Conservation (phyloP, 306 rosid species). For the Prunus campanulata region DNA sequence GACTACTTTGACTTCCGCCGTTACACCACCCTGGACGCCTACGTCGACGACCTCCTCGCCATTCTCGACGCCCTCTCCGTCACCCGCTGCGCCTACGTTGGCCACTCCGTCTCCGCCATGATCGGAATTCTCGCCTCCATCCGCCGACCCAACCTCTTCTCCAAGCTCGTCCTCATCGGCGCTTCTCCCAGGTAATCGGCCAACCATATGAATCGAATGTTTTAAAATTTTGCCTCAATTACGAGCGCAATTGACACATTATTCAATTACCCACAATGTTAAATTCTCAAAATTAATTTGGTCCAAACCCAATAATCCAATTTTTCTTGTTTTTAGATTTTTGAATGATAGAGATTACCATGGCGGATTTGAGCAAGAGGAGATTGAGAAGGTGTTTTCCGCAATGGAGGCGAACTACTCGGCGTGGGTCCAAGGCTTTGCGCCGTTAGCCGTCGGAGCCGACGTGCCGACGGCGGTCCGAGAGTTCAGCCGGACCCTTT, state of each 20-base stretch:
- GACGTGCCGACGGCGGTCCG: conserved; percentile 80
- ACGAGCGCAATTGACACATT: background rate
- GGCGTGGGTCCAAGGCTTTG: conserved; percentile 84
- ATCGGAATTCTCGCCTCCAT: conserved; percentile 87
- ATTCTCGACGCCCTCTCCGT: conserved; percentile 69
- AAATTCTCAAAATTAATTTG: background rate
- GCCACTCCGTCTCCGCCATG: conserved; percentile 98
- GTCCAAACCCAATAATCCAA: background rate
- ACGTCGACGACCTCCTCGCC: conserved; percentile 73
- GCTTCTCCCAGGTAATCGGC: conserved; percentile 72
- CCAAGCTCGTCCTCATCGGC: conserved; percentile 86
- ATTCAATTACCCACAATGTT: background rate
- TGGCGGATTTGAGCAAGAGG: conserved; percentile 73
- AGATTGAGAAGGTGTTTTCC: conserved; percentile 56
- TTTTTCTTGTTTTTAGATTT: conserved; percentile 40
- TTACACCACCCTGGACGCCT: conserved; percentile 82
- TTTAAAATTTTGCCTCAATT: background rate
- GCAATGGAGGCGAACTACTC: conserved; percentile 85
- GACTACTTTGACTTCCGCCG: conserved; percentile 83
- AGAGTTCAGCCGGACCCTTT: conserved; percentile 80
- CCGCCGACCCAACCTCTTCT: conserved; percentile 80
- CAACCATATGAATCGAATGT: background rate
- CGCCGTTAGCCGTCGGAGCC: conserved; percentile 79
- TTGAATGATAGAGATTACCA: conserved; percentile 80
- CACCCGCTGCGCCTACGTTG: conserved; percentile 71